Evolutionary conservation across 306 rosid genomes (phyloP), one percentile per base, ranked within the genome.

Genomic region (Macrotyloma uniflorum): DNA sequence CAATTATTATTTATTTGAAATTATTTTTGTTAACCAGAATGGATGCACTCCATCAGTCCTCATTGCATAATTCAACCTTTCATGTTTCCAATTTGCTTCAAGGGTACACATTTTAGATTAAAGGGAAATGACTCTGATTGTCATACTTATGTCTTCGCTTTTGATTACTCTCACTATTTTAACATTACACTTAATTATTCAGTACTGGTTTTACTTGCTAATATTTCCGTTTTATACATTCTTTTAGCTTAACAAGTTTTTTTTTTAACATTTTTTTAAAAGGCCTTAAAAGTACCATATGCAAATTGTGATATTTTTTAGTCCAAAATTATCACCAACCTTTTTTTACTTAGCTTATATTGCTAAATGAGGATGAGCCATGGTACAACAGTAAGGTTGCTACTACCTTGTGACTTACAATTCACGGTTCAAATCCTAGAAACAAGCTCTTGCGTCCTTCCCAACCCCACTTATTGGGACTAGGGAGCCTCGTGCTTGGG

Each of bases 161-260:
- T 33, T 35, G n/a, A 64, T 58, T 67, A 45, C 22, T 67, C 42
- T 72, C 35, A 15, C 12, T 32, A 36, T 81, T 68, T 46, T 33
- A 38, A 63, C 49, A 22, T 76, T 70, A 24, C 23, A 40, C 55
- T 8, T 35, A 6, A 6, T 6, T 35, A 6, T 35, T 6, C 6
- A 35, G 38, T 6, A 6, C 6, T 23, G 65, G 30, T 35, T 72
- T 65, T 16, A 14, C 28, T n/a, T 72, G 64, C 50, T 45, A 35
- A 35, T 83, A 71, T 78, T 72, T 55, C 66, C 67, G 18, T 49
- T 26, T 70, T 72, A 32, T 5, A 5, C 36, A 32, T 32, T 59
- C 36, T 76, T 46, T 61, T 26, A 81, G 36, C 77, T 32, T 68
- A 55, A 78, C 19, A 40, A 26, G 67, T 36, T 36, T 36, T n/a